Evolutionary conservation across 495 filamentous ascomycete genomes (phyloP), one percentile per base, ranked within the genome.

Genomic region (Annulohypoxylon bovei): DNA sequence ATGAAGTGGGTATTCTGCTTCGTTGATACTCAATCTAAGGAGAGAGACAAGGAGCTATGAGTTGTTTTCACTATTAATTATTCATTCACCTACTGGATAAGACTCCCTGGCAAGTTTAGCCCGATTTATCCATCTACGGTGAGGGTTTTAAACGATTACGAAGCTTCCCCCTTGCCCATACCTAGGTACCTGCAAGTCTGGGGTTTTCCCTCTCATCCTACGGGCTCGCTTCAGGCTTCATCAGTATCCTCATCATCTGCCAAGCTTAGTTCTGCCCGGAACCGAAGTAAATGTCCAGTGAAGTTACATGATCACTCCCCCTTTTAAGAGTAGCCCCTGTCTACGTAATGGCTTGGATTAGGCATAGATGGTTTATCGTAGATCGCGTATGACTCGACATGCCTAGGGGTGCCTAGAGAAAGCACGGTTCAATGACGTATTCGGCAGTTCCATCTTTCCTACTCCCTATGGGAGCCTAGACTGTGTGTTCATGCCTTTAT

Each of bases 381-480:
- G 32, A 56, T 56, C 30, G 9, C 32, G n/a, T 32, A 56, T 56
- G 53, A 39, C 53, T 56, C 33, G n/a, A 39, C 18, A 32, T 35
- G 9, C 1, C 32, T 30, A 11, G n/a, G 18, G 20, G 18, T 35
- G 9, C 1, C 32, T 30, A 11, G n/a, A 7, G 20, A 27, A 55
- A 20, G 18, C 18, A 14, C 23, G 27, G 3, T 56, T 39, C 32
- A 25, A 37, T 39, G 32, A 56, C 53, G 39, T 56, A 9, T 33
- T 20, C 49, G 25, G 28, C 25, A 33, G 49, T 30, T 33, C 27
- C 8, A 53, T 33, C 27, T 32, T 18, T 20, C 9, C 6, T 33
- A 53, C 49, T 53, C 14, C 14, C n/a, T 33, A 33, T 33, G 25
- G 22, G 22, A 40, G 33, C n/a, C 20, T 25, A 8, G 46, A 52